These are phyloP conservation scores for Colletotrichum spinosum DNA, from an alignment of 2,329 filamentous ascomycete genomes.

Conservation along the genomic window DNA sequence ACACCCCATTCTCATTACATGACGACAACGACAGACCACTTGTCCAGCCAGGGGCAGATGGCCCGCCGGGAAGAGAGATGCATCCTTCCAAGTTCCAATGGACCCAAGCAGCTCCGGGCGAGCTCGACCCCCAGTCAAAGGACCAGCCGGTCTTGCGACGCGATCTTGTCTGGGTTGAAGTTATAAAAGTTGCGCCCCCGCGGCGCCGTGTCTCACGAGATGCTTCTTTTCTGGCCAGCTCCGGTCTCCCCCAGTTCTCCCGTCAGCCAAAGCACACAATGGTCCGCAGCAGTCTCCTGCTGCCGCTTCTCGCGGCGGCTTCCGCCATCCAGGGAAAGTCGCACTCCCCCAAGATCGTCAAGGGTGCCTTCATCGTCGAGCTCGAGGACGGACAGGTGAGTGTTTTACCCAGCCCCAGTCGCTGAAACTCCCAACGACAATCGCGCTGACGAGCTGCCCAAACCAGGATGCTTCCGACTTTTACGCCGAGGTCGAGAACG, in stretches of 20 bases:
- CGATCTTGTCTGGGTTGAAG: constrained; percentile 2
- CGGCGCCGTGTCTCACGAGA: background rate
- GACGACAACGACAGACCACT: constrained; percentile 15
- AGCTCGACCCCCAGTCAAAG: background rate
- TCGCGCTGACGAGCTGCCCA: no score
- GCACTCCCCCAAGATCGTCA: constrained; percentile 47
- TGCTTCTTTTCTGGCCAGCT: constrained; percentile 12
- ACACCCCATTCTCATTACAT: constrained; percentile 13
- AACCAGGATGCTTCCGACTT: constrained; percentile 55
- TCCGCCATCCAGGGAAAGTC: constrained; percentile 44
- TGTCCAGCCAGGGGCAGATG: background rate
- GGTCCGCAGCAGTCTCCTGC: constrained; percentile 49
- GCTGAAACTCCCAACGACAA: background rate
- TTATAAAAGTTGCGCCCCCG: constrained; percentile 32
- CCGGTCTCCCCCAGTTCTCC: constrained; percentile 29
- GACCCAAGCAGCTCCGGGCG: background rate
- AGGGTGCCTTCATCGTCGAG: constrained; percentile 65
- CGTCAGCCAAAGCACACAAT: constrained; percentile 44
- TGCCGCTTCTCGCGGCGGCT: constrained; percentile 50
- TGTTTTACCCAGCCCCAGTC: background rate
- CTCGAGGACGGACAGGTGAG: constrained; percentile 62
- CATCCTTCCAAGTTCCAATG: background rate
- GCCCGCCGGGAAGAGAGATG: no score
- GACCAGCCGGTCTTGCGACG: background rate
- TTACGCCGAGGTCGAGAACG: constrained; percentile 49